Percentiles rank a stretch among this genome's conserved stretches.
These are phyloP conservation scores for Vanrija sp. DNA, from an alignment of 1,284 basidiomycete species.

Conservation along the genomic window DNA sequence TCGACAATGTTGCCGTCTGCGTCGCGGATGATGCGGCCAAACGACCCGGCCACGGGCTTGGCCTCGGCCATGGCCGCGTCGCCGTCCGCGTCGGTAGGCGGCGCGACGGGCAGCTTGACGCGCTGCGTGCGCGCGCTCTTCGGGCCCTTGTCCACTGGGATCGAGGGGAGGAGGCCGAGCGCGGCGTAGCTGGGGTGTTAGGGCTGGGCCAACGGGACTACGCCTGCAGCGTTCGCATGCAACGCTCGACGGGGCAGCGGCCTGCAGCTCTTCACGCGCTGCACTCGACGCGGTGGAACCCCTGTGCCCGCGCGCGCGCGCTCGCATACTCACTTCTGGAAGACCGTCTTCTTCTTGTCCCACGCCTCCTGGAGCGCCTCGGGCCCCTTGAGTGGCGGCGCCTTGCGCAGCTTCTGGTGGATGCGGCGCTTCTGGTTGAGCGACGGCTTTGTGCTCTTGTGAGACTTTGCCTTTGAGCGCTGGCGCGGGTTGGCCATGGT, in stretches of 20 bases:
- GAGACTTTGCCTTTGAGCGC: slow-evolving; percentile 47
- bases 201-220: background rate
- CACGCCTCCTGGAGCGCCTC: slow-evolving; percentile 77
- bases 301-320: background rate
- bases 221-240: too few species aligned
- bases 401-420: slow-evolving; percentile 54
- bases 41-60: slow-evolving; percentile 59
- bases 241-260: too few species aligned
- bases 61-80: slow-evolving; percentile 1
- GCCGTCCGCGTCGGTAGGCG: slow-evolving; percentile 38
- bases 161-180: slow-evolving; percentile 44
- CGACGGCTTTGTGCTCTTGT: slow-evolving; percentile 35
- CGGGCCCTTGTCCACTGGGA: slow-evolving; percentile 33
- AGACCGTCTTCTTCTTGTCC: slow-evolving; percentile 83
- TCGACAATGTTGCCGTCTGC: slow-evolving; percentile 72
- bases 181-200: slow-evolving; percentile 41
- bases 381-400: slow-evolving; percentile 78
- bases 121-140: slow-evolving; percentile 28
- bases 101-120: slow-evolving; percentile 53
- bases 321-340: slow-evolving; percentile 72
- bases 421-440: slow-evolving; percentile 33
- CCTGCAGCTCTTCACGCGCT: too few species aligned
- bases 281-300: too few species aligned
- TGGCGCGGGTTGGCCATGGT: slow-evolving; percentile 90
- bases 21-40: slow-evolving; percentile 81